These are phyloP conservation scores for Nannochloris sp. DNA, from an alignment of 139 green algal genomes.

Conservation along the genomic window DNA sequence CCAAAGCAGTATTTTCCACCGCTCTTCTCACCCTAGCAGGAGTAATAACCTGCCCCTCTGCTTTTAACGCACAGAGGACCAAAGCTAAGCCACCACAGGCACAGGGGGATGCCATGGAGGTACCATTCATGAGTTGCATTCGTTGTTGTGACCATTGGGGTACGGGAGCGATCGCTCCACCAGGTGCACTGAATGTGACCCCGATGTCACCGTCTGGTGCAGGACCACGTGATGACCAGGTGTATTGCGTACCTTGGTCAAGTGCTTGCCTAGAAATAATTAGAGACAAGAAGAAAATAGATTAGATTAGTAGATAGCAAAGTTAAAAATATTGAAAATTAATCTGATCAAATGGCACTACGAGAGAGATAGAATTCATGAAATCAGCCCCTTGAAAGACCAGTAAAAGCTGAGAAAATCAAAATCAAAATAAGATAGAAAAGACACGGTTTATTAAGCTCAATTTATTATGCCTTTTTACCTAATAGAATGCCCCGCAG, in stretches of 20 bases:
- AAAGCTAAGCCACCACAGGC: conserved; percentile 73
- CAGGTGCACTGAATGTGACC: conserved; percentile 63
- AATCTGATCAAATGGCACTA: too few species aligned
- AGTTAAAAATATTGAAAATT: neutral
- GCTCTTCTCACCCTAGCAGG: conserved; percentile 43
- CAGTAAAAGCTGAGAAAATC: too few species aligned
- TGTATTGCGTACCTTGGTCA: conserved; percentile 66
- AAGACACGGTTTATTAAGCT: too few species aligned
- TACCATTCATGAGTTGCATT: conserved; percentile 86
- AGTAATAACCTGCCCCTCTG: conserved; percentile 18
- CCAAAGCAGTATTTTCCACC: conserved; percentile 59
- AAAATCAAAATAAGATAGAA: too few species aligned
- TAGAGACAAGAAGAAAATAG: too few species aligned
- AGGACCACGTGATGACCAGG: conserved; percentile 66
- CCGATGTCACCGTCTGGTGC: conserved; percentile 68
- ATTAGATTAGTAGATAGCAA: neutral
- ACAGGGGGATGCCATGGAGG: conserved; percentile 71
- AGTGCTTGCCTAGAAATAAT: conserved; percentile 21
- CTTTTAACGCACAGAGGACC: conserved; percentile 63
- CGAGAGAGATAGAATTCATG: too few species aligned
- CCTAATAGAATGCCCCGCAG: conserved; percentile 61
- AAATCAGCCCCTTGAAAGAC: too few species aligned
- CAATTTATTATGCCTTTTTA: conserved; percentile 1
- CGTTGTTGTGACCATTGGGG: conserved; percentile 63
- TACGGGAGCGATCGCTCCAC: conserved; percentile 71